Evolutionary conservation across 2,329 filamentous ascomycete species (phyloP).

Genomic region (Botryotinia narcissicola): DNA sequence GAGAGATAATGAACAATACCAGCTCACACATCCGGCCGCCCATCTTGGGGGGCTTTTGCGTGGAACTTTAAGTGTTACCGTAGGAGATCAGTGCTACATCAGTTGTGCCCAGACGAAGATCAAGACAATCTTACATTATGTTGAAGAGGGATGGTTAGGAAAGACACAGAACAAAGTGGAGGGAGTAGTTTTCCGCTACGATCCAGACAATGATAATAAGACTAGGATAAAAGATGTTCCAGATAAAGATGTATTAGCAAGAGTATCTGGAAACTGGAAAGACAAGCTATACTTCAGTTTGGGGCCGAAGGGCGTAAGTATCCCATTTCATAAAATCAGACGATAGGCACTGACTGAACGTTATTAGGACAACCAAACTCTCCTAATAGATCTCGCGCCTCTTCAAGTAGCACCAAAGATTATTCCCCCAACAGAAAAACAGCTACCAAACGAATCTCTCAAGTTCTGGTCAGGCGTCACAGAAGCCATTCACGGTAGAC

Average conservation of each 20-base stretch:
- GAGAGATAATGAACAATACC: conserved; percentile 84
- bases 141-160: conserved; percentile 93
- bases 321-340: not conserved
- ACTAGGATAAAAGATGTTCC: conserved; percentile 80
- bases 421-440: conserved; percentile 71
- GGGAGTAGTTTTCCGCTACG: conserved; percentile 86
- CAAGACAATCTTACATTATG: conserved; percentile 89
- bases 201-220: conserved; percentile 80
- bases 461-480: conserved; percentile 87
- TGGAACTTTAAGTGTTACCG: conserved; percentile 83
- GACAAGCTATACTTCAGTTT: conserved; percentile 62
- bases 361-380: conserved; percentile 57
- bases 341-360: conserved; percentile 37
- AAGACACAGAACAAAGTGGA: conserved; percentile 88
- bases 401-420: conserved; percentile 76
- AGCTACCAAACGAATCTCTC: conserved; percentile 86
- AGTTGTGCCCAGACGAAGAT: conserved; percentile 86
- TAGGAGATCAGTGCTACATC: conserved; percentile 85
- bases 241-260: conserved; percentile 76
- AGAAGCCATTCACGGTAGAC: conserved; percentile 76
- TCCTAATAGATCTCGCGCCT: conserved; percentile 85
- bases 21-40: conserved; percentile 91
- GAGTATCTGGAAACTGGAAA: conserved; percentile 85
- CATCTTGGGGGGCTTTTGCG: conserved; percentile 85
- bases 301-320: conserved; percentile 57